Conservation (phyloP, 257 asterid species). For the Solanum rostratum region DNA sequence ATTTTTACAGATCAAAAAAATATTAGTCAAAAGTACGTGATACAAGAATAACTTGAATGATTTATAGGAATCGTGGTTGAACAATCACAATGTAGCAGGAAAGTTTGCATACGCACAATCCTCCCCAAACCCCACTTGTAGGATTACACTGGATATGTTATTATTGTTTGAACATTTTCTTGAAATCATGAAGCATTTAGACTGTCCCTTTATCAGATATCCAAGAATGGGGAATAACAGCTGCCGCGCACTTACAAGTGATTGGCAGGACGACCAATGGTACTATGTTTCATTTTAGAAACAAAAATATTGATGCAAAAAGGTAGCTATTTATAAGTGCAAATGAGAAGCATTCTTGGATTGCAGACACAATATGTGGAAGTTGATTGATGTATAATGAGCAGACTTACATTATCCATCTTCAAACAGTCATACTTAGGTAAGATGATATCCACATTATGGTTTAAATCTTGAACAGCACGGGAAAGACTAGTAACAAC, state of each 20-base stretch:
- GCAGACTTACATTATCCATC: constrained; percentile 35
- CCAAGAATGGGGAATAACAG: neutral
- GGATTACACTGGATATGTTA: neutral
- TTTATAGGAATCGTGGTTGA: neutral
- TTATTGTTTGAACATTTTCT: neutral
- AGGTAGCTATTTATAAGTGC: neutral
- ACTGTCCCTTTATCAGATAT: neutral
- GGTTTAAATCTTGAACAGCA: constrained; percentile 94
- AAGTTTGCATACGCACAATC: neutral
- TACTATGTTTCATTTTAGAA: neutral
- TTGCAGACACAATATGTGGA: neutral
- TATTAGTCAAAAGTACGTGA: neutral
- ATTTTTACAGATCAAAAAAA: neutral
- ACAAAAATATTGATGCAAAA: neutral
- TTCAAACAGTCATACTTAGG: constrained; percentile 94
- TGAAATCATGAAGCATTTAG: neutral
- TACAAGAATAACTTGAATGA: neutral
- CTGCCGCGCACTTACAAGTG: neutral
- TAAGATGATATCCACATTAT: constrained; percentile 72
- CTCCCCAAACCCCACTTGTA: neutral
- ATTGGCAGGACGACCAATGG: neutral
- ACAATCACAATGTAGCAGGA: neutral
- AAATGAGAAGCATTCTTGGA: neutral
- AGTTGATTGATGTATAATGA: constrained; percentile 1
- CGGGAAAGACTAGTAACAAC: constrained; percentile 99